Percentiles rank a stretch among this genome's conserved stretches.
Evolutionary conservation across 129 eudicot genomes (phyloP).

Genomic region (Escallonia herrerae): DNA sequence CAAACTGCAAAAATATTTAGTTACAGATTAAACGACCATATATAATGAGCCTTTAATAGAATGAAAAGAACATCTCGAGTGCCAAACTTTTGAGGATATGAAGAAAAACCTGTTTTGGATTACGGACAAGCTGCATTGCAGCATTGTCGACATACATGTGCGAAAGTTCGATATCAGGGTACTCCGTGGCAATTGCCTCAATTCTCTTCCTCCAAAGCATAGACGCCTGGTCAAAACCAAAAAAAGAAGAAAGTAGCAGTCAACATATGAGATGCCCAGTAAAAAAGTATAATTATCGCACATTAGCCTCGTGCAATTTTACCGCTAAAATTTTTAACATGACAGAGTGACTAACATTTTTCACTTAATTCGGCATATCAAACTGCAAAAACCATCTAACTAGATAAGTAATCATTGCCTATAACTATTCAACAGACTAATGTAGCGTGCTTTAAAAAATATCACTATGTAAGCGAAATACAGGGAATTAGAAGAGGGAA

Average conservation of each 20-base stretch:
- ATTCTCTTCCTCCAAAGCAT: slow-evolving; percentile 94
- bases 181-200: slow-evolving; percentile 57
- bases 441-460: too few relatives aligned
- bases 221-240: slow-evolving; percentile 49
- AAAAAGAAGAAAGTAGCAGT: not conserved
- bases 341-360: too few relatives aligned
- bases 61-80: not conserved
- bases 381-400: too few relatives aligned
- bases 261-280: too few relatives aligned
- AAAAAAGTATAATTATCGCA: too few relatives aligned
- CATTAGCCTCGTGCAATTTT: too few relatives aligned
- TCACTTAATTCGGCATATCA: too few relatives aligned
- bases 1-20: slow-evolving; percentile 60
- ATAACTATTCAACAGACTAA: too few relatives aligned
- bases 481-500: too few relatives aligned
- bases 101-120: slow-evolving; percentile 76
- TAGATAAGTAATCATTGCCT: too few relatives aligned
- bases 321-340: too few relatives aligned
- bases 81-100: not conserved
- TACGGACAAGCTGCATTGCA: slow-evolving; percentile 97
- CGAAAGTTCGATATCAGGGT: slow-evolving; percentile 90
- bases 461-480: too few relatives aligned
- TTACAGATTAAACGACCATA: not conserved
- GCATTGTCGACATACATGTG: slow-evolving; percentile 99
- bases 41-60: not conserved